Evolutionary conservation across 1,139 yeast genomes (phyloP).

Genomic region (Geotrichum australiense): DNA sequence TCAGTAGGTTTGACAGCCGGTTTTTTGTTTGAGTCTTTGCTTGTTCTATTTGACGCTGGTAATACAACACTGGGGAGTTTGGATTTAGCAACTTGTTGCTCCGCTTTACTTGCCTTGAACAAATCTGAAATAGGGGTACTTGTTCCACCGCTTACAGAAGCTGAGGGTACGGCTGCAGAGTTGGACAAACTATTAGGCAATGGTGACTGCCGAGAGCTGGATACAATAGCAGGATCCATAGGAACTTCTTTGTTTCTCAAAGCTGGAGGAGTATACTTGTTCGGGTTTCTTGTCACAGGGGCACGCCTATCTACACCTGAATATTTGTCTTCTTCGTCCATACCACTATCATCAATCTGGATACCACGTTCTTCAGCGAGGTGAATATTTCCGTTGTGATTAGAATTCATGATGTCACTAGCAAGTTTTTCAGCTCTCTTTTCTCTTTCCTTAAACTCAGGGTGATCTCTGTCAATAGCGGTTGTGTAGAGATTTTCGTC

Average conservation of each 20-base stretch:
- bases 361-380: constrained; percentile 88
- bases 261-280: constrained; percentile 57
- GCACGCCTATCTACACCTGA: constrained; percentile 65
- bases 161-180: constrained; percentile 2
- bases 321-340: constrained; percentile 94
- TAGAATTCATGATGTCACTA: constrained; percentile 66
- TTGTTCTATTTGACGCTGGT: constrained; percentile 14
- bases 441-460: constrained; percentile 61
- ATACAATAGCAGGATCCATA: constrained; percentile 67
- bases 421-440: constrained; percentile 75
- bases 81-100: constrained; percentile 10
- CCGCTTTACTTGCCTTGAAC: constrained; percentile 15
- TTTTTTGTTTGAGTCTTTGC: constrained; percentile 7
- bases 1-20: constrained; percentile 10
- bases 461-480: constrained; percentile 63
- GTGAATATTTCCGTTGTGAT: constrained; percentile 62
- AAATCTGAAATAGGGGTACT: constrained; percentile 18
- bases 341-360: constrained; percentile 68
- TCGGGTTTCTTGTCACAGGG: constrained; percentile 29
- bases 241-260: constrained; percentile 38
- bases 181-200: constrained; percentile 6
- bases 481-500: constrained; percentile 92
- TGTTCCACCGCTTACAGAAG: constrained; percentile 13
- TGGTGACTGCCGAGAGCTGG: constrained; percentile 31
- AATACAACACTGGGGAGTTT: constrained; percentile 17